phyloP scores from a whole-genome alignment of 2,329 filamentous ascomycete species.

The Thermoascus crustaceus region DNA sequence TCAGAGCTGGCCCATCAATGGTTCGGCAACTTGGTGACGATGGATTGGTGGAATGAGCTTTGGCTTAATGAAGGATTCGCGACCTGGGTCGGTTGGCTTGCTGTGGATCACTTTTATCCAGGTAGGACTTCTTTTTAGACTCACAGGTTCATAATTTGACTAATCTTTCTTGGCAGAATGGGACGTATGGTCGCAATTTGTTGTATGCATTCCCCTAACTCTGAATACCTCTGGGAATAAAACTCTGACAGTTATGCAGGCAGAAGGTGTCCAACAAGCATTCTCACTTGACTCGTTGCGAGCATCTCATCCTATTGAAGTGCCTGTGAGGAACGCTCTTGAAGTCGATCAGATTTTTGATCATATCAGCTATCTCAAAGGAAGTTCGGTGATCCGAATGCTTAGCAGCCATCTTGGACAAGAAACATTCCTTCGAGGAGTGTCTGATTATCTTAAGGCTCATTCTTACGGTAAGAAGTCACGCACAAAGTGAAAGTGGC shows the following conservation, averaged over 20 bases:
- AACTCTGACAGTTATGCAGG: conserved; percentile 43
- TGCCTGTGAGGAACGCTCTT: conserved; percentile 83
- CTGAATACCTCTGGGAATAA: conserved; percentile 22
- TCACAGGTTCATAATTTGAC: neutral
- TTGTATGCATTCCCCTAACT: conserved; percentile 54
- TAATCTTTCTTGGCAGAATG: conserved; percentile 53
- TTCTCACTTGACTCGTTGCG: conserved; percentile 84
- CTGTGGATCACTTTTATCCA: conserved; percentile 82
- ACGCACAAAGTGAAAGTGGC: neutral
- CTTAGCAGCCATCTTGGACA: conserved; percentile 81
- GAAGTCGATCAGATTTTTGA: conserved; percentile 99
- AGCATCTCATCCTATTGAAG: conserved; percentile 91
- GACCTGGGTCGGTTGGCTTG: conserved; percentile 96
- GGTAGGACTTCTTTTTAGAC: conserved; percentile 31
- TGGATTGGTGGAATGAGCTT: conserved; percentile 93
- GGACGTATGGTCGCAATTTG: conserved; percentile 97
- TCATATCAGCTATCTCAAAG: conserved; percentile 91
- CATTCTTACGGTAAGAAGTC: conserved; percentile 63
- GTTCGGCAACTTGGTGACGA: conserved; percentile 92
- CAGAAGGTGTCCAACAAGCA: conserved; percentile 86
- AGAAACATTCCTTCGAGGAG: conserved; percentile 81
- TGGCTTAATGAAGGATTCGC: conserved; percentile 97
- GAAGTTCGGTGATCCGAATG: conserved; percentile 95
- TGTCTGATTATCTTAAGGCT: conserved; percentile 78
- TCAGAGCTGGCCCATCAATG: conserved; percentile 85